Conservation (phyloP, 2,329 filamentous ascomycete species). For the Paecilomyces fulvus region DNA sequence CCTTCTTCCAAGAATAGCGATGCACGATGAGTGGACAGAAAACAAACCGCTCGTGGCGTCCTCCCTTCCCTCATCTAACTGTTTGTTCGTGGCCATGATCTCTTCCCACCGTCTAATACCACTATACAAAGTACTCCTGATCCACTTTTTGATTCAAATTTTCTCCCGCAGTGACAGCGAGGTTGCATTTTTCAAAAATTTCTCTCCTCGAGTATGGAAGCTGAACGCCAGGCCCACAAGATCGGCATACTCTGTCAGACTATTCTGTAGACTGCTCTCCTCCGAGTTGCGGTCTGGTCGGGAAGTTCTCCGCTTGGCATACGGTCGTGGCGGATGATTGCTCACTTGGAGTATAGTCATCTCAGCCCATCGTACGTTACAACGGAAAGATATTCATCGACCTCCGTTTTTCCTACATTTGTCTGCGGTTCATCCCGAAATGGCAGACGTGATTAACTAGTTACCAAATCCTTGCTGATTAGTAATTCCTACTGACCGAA, state of each 20-base stretch:
- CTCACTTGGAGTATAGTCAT: no score
- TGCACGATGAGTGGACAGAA: neutral
- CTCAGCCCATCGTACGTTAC: no score
- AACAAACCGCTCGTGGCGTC: neutral
- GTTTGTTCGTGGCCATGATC: neutral
- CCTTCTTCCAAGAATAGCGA: neutral
- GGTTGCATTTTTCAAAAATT: neutral
- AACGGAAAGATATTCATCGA: neutral
- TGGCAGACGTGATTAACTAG: neutral
- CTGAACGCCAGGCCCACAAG: neutral
- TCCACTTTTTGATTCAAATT: neutral
- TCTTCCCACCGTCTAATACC: neutral
- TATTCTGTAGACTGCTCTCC: neutral
- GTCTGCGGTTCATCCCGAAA: neutral
- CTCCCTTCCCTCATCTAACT: neutral
- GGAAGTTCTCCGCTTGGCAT: neutral
- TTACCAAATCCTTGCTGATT: neutral
- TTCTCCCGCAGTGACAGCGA: neutral
- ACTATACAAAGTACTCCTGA: neutral
- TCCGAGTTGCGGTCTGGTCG: neutral
- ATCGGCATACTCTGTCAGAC: neutral
- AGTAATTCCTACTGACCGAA: neutral
- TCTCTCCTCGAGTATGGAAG: neutral
- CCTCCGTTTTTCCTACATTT: neutral
- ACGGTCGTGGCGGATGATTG: no score